Evolutionary conservation across 23 red algal species (phyloP).

Genomic region (Gracilaria vermiculophylla): DNA sequence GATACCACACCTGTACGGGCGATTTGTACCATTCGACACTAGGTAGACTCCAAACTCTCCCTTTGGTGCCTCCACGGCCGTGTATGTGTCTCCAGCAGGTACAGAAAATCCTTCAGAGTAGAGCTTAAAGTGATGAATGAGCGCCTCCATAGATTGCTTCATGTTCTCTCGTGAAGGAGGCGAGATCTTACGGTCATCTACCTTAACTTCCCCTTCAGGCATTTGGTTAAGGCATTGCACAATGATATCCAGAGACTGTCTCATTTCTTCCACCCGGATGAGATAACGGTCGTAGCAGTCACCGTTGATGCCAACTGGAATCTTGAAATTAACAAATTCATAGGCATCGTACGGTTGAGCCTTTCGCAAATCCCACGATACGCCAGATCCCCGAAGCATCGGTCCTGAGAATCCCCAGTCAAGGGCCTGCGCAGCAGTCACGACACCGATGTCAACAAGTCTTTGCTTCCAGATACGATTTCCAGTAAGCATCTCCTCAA

Average conservation of each 20-base stretch:
- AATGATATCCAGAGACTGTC: slow-evolving; percentile 92
- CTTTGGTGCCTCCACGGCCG: slow-evolving; percentile 98
- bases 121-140: slow-evolving; percentile 99
- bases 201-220: slow-evolving; percentile 98
- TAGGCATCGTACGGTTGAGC: slow-evolving; percentile 98
- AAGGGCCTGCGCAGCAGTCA: slow-evolving; percentile 86
- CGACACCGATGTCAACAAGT: slow-evolving; percentile 94
- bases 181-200: slow-evolving; percentile 98
- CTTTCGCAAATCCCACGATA: slow-evolving; percentile 97
- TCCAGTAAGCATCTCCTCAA: slow-evolving; percentile 98
- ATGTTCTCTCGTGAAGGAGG: slow-evolving; percentile 94
- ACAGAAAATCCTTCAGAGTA: slow-evolving; percentile 96
- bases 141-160: slow-evolving; percentile 97
- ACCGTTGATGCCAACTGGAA: slow-evolving; percentile 90
- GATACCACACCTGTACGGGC: slow-evolving; percentile 95
- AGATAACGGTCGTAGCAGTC: slow-evolving; percentile 98
- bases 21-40: slow-evolving; percentile 96
- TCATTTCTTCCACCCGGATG: slow-evolving; percentile 96
- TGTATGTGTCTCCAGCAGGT: slow-evolving; percentile 93
- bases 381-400: slow-evolving; percentile 92
- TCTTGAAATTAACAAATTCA: slow-evolving; percentile 87
- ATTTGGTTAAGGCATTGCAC: slow-evolving; percentile 99
- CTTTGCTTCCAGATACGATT: slow-evolving; percentile 99
- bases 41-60: slow-evolving; percentile 96
- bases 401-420: slow-evolving; percentile 98